Base-by-base conservation (phyloP, 2,329 filamentous ascomycete species). In the Aureobasidium sp. region DNA sequence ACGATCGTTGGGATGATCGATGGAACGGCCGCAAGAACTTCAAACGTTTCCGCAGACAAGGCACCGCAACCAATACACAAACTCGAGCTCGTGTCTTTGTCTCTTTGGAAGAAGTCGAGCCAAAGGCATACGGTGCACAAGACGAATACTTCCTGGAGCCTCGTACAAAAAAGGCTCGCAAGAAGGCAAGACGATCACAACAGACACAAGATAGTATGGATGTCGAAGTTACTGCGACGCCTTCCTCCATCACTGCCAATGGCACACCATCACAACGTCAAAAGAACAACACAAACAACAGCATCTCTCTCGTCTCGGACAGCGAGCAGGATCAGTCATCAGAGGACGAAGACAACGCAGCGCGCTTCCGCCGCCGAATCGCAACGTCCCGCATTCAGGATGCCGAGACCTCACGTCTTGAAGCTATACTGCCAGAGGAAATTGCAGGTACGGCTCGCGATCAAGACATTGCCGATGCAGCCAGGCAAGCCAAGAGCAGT, bases 1-100 rank as follows among this genome's bases (percentile, higher is more conserved):
- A 80, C 19, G 83, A 86, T 5, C 81, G 90, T 44, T 97, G 93
- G 92, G 84, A 97, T 66, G 85, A 90, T 0, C 81, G 81, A 42
- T 99, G 94, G 94, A 96, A 97, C 71, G 94, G 93, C 0, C 82
- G 93, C 47, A 93, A 91, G 74, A 97, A 99, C 70, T 99, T 96
- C 77, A 99, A 99, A 73, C 89, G 85, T 68, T 99, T 99, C 70
- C 80, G 65, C 12, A 61, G 83, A 27, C 82, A 82, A 40, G 67
- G 68, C n/a, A 64, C 64, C 7, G 63, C 65, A 58, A 65, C 62
- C 64, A 72, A 64, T 58, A 73, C 70, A 52, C 74, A 76, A n/a
- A 74, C 75, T 37, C 74, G 76, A 4, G 79, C 80, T 63, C 78
- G 77, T 17, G 81, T 89, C 37, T 88, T 95, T 42, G 84, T 96